phyloP scores from a whole-genome alignment of 352 stramenopile genomes.

The Phytophthora pinifolia region DNA sequence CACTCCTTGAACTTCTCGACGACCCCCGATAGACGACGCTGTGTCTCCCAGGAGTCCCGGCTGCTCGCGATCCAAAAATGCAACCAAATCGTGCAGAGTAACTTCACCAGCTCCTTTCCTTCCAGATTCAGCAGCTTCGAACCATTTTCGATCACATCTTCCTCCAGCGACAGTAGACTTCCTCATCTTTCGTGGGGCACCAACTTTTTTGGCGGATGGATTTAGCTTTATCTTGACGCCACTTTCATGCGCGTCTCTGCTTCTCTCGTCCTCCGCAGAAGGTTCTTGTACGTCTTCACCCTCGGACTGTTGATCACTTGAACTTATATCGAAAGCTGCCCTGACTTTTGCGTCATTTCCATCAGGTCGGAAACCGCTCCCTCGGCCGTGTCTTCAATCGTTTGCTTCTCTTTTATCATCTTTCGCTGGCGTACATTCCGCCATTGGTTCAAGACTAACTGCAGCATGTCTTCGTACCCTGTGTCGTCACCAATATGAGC shows the following conservation, averaged over 20 bases:
- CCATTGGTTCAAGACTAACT: slow-evolving; percentile 6
- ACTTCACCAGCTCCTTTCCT: too few species aligned
- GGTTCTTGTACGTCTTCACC: too few species aligned
- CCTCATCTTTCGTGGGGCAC: neutral
- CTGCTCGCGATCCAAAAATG: slow-evolving; percentile 1
- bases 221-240: slow-evolving; percentile 1
- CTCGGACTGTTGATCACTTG: too few species aligned
- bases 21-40: neutral
- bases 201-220: neutral
- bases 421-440: slow-evolving; percentile 2
- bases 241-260: too few species aligned
- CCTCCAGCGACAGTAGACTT: neutral
- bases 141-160: neutral
- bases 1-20: neutral
- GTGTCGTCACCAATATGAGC: slow-evolving; percentile 3
- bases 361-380: too few species aligned
- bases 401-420: too few species aligned
- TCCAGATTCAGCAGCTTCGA: too few species aligned
- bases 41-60: neutral
- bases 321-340: too few species aligned
- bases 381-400: too few species aligned
- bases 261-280: too few species aligned
- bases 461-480: neutral
- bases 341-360: too few species aligned
- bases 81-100: slow-evolving; percentile 1